Evolutionary conservation across 768 basidiomycete genomes (phyloP), one percentile per base, ranked within the genome.

Genomic region (Chalciporus pseudorubinellus): DNA sequence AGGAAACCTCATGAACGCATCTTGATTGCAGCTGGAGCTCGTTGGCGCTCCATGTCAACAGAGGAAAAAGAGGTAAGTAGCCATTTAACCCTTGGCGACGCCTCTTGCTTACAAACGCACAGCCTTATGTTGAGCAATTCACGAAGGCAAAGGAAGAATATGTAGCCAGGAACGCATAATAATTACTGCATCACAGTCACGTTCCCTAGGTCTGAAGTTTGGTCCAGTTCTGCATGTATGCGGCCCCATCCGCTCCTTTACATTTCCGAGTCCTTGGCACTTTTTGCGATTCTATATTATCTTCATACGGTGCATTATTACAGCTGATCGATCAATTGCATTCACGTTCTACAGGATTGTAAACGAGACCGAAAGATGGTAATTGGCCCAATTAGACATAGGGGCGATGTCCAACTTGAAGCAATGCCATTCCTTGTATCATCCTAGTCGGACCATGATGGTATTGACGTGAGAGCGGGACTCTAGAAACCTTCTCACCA

Each of bases 51-150:
- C 22, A 57, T 74, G 67, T 59, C 68, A 7, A 12, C 40, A 2
- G 60, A 59, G n/a, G 70, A 72, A 48, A 72, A 69, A 53, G 57
- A 59, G 8, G 72, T 71, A 33, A 28, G 63, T 51, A 21, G 2
- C 16, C 11, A n/a, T 24, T 36, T 24, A 6, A 12, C 34, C 14
- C 7, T 45, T 0, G 31, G 6, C n/a, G 5, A 10, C 12, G 9
- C 22, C 4, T 21, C 14, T n/a, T 29, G 2, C 50, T 56, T n/a
- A 66, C 28, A 19, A 11, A 16, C 9, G 5, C 16, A 20, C 16
- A 63, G 63, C 61, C 64, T 18, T 65, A 66, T 44, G 29, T 48
- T 1, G 63, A 65, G 46, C 53, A n/a, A 12, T 55, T 12, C 42
- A 38, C 1, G 40, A 56, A 63, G 41, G 56, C 34, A 12, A 61